Conservation (phyloP, 768 basidiomycete genomes). For the Galerina marginata region DNA sequence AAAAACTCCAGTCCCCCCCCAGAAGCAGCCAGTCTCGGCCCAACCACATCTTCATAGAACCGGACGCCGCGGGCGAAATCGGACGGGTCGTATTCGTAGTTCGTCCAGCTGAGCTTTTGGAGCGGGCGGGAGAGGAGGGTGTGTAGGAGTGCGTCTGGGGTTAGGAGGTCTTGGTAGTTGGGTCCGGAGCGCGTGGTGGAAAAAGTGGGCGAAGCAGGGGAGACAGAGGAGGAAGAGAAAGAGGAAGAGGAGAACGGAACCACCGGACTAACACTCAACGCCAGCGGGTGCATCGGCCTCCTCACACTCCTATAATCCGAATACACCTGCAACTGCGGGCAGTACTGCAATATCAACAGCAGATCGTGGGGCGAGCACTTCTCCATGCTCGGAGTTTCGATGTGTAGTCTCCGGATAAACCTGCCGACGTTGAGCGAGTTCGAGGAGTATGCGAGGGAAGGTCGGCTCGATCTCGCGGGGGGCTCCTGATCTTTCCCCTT, state of each 20-base stretch:
- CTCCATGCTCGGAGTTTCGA: constrained; percentile 70
- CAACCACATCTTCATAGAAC: constrained; percentile 59
- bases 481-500: neutral
- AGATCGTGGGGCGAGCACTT: constrained; percentile 71
- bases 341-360: constrained; percentile 69
- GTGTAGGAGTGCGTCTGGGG: constrained; percentile 56
- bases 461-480: constrained; percentile 22
- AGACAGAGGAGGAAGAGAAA: neutral
- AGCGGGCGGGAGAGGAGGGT: constrained; percentile 57
- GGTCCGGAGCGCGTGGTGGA: neutral
- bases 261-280: constrained; percentile 19
- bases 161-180: constrained; percentile 7
- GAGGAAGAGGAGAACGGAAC: constrained; percentile 25
- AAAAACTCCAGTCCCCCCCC: constrained; percentile 67
- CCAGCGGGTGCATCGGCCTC: constrained; percentile 37
- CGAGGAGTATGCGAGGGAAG: constrained; percentile 37
- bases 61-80: constrained; percentile 48
- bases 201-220: neutral
- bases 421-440: constrained; percentile 23
- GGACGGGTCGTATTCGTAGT: constrained; percentile 53
- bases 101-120: constrained; percentile 71
- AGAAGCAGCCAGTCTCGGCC: constrained; percentile 54
- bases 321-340: constrained; percentile 63
- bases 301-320: constrained; percentile 70
- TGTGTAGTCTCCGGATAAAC: constrained; percentile 65